Base-by-base conservation (phyloP, 177 flowering plant species). In the Vitis hybrid region DNA sequence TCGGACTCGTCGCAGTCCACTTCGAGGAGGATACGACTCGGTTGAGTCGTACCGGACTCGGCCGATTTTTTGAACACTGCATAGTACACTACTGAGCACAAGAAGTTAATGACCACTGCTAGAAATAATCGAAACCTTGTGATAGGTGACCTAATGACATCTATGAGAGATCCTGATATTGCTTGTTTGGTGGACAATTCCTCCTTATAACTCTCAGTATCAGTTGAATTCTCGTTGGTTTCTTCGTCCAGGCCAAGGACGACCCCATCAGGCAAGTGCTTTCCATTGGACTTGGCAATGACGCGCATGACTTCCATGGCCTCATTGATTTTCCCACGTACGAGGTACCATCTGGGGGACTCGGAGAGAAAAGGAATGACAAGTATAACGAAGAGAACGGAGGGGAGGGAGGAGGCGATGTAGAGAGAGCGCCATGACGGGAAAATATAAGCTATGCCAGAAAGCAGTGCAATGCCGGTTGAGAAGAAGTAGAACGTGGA, bases 401-500 rank as follows among this genome's bases (percentile, higher is more conserved):
- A 87, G 3, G 98, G 98, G 18, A 91, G 16, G 16, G 99, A 89
- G 14, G 97, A 74, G 14, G 83, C 96, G 3, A 95, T 65, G 82
- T 91, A 93, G 63, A 95, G 93, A 1, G 56, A 67, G 1, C 98
- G 85, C 99, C 99, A 95, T n/a, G 94, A 63, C 2, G 14, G 80
- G 80, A 90, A 89, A 48, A 86, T 10, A 79, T 87, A 93, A 8
- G 98, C 98, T 4, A 88, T 80, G 51, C 80, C 93, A 1, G 97
- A 73, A 15, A 93, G 90, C 1, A 83, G 16, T 0, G 90, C 92
- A 2, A 93, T 91, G 11, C 98, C 98, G 0, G 59, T 48, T 0
- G 99, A 93, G 86, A 95, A 95, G 84, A 95, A 93, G 82, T 90
- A 93, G 85, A 95, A 95, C 4, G 94, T 88, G 50, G 94, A 95